Evolutionary conservation across 179 eudicot genomes (phyloP).

Genomic region (Kewa caespitosa): DNA sequence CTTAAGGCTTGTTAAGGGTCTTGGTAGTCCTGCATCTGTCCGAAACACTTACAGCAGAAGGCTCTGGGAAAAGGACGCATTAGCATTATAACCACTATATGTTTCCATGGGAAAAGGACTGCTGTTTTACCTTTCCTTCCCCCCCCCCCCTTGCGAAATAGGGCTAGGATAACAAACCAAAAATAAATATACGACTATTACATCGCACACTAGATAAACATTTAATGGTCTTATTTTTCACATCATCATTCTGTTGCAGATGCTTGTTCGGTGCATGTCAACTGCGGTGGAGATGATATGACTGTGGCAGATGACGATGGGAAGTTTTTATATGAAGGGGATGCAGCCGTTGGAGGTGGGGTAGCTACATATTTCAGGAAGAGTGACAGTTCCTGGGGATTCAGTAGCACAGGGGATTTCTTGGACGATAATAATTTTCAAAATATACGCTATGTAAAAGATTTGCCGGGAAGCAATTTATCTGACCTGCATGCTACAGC

Average conservation of each 20-base stretch:
- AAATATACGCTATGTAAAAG: slow-evolving; percentile 38
- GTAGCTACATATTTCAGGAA: slow-evolving; percentile 43
- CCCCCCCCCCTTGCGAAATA: too few relatives aligned
- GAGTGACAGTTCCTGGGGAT: slow-evolving; percentile 50
- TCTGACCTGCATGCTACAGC: slow-evolving; percentile 40
- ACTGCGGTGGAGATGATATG: slow-evolving; percentile 61
- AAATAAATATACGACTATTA: too few relatives aligned
- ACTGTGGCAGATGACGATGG: slow-evolving; percentile 31
- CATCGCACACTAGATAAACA: not conserved
- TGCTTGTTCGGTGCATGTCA: slow-evolving; percentile 60
- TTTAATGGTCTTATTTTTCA: not conserved
- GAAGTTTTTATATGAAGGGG: slow-evolving; percentile 60
- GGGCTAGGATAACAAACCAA: too few relatives aligned
- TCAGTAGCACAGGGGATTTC: slow-evolving; percentile 74
- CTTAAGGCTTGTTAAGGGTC: too few relatives aligned
- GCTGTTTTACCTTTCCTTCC: too few relatives aligned
- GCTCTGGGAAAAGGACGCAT: too few relatives aligned
- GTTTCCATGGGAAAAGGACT: too few relatives aligned
- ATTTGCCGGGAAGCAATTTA: slow-evolving; percentile 31
- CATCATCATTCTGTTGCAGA: slow-evolving; percentile 33
- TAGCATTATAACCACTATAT: too few relatives aligned
- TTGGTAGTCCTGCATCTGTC: too few relatives aligned
- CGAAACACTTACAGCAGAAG: too few relatives aligned
- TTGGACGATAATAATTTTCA: slow-evolving; percentile 57
- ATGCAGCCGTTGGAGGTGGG: slow-evolving; percentile 51